phyloP scores from a whole-genome alignment of 768 basidiomycete genomes.

The Russula sp. region DNA sequence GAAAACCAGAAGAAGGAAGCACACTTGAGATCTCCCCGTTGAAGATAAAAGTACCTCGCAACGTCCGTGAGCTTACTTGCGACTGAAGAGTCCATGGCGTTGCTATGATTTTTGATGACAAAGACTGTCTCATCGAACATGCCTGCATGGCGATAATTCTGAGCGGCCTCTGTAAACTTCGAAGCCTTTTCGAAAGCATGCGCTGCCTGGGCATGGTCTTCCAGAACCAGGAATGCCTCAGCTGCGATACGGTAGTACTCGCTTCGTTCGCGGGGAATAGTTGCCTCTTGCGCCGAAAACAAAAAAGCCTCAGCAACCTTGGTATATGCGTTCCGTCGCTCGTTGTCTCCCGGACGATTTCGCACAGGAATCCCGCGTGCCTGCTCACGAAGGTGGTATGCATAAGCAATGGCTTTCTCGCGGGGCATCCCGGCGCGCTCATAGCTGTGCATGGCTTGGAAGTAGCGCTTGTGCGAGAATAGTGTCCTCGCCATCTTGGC shows the following conservation, averaged over 20 bases:
- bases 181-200: constrained; percentile 36
- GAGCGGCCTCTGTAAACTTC: constrained; percentile 39
- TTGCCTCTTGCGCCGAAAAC: constrained; percentile 33
- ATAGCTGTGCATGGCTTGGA: constrained; percentile 51
- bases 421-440: constrained; percentile 40
- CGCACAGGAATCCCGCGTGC: constrained; percentile 35
- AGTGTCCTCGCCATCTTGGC: constrained; percentile 35
- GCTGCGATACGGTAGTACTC: constrained; percentile 41
- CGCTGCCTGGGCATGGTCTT: constrained; percentile 39
- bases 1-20: background rate
- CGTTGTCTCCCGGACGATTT: constrained; percentile 7
- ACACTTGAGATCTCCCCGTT: constrained; percentile 35
- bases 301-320: constrained; percentile 47
- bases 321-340: constrained; percentile 34
- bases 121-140: constrained; percentile 46
- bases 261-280: constrained; percentile 24
- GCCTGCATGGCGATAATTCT: constrained; percentile 41
- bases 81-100: constrained; percentile 31
- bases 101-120: constrained; percentile 35
- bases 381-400: constrained; percentile 49
- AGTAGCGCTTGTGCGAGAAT: constrained; percentile 42
- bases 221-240: constrained; percentile 41
- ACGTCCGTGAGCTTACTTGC: constrained; percentile 35
- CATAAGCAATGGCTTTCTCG: constrained; percentile 43
- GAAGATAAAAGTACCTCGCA: constrained; percentile 43